Base-by-base conservation (phyloP, 2,329 filamentous ascomycete species). In the Anthostomella pinea region DNA sequence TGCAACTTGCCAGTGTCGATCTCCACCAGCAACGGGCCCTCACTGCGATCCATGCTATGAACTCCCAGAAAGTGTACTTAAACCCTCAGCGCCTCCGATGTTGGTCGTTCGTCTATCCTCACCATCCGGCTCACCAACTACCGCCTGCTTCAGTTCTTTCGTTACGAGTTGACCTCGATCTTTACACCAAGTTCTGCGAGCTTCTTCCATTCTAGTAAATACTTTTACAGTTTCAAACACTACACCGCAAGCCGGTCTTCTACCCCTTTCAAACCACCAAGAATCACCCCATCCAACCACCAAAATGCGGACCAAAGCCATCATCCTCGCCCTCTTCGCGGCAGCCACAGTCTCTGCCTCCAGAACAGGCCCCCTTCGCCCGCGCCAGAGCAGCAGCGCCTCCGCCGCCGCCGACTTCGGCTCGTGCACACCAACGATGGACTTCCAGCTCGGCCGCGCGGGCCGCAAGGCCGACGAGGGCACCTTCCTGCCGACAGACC, bases 401-500 rank as follows among this genome's bases (percentile, higher is more conserved):
- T 38, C 38, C 30, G 51, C 46, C 11, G 67, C 59, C 2, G 65
- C 67, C 16, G 68, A 74, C 55, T 75, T 75, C 41, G 72, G 72
- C 28, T 49, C 53, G 15, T 76, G 72, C 56, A 61, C 53, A 4
- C 73, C 73, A 9, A 70, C 66, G 17, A 75, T 75, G 52, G 70
- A 79, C 58, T 79, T 79, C 62, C 67, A 75, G 51, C 66, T 68
- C 29, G 77, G 76, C 10, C 70, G 73, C 1, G 49, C 63, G 31
- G 69, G 69, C 13, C 75, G 77, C 37, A 56, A 65, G 7, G 61
- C 66, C 18, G 60, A 61, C 32, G 76, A 79, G 56, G 73, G 70
- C 51, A 79, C 76, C 28, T 82, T 81, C 69, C 67, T 77, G 46
- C 72, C 78, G 27, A 68, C 64, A 13, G 77, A 81, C 53, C 58